A percentile compares a stretch with the other conserved stretches of the same genome.
Conservation (phyloP, 495 filamentous ascomycete species). For the Halenospora varia region DNA sequence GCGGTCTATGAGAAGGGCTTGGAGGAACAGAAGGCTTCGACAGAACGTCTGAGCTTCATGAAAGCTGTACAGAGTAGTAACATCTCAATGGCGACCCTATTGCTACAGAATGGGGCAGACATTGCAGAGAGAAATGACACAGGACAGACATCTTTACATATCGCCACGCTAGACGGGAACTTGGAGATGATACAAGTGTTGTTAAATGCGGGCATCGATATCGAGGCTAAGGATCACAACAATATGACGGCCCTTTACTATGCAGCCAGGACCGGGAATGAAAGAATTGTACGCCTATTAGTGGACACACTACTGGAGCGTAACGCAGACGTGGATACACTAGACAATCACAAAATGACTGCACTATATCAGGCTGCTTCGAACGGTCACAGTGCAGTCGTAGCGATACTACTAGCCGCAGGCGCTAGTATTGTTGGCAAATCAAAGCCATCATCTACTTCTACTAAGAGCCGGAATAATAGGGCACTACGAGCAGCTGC, state of each 20-base stretch:
- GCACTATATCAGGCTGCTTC: constrained; percentile 10
- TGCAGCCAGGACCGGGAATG: constrained; percentile 7
- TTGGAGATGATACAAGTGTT: constrained; percentile 11
- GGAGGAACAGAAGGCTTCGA: constrained; percentile 13
- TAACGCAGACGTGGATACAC: constrained; percentile 12
- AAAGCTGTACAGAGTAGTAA: constrained; percentile 17
- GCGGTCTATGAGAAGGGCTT: constrained; percentile 10
- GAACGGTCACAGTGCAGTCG: constrained; percentile 11
- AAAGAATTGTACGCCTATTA: constrained; percentile 13
- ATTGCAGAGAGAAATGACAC: constrained; percentile 9
- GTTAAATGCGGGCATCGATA: constrained; percentile 14
- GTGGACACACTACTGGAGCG: constrained; percentile 11
- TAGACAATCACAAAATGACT: constrained; percentile 4
- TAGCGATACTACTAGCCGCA: constrained; percentile 7
- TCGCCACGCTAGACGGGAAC: constrained; percentile 14
- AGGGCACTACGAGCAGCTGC: constrained; percentile 9
- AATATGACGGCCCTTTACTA: constrained; percentile 8
- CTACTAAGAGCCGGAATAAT: background rate
- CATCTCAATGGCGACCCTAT: constrained; percentile 1
- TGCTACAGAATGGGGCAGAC: constrained; percentile 17
- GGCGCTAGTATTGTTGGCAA: constrained; percentile 2
- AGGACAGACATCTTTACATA: constrained; percentile 18
- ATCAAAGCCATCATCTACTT: constrained; percentile 1
- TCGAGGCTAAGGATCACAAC: constrained; percentile 11
- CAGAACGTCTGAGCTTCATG: constrained; percentile 16